Evolutionary conservation across 2,329 filamentous ascomycete species (phyloP).

Genomic region (Annulohypoxylon truncatum): DNA sequence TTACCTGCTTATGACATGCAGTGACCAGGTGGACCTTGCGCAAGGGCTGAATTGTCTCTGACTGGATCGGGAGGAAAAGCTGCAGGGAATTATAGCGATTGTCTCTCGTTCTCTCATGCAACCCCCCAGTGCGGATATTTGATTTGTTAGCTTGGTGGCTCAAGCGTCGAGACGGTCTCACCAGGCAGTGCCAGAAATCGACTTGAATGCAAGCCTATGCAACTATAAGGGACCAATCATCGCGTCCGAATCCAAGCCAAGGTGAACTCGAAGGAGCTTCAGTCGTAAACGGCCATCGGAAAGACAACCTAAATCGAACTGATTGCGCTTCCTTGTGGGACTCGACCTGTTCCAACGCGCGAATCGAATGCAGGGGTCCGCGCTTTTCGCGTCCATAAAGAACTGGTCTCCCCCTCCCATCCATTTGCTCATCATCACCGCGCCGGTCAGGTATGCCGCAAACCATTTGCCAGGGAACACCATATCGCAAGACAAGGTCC

Average conservation of each 20-base stretch:
- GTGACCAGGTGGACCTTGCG: conserved; percentile 25
- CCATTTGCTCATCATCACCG: conserved; percentile 25
- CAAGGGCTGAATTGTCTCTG: conserved; percentile 31
- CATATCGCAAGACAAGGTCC: conserved; percentile 25
- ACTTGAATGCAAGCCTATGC: conserved; percentile 33
- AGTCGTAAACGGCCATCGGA: conserved; percentile 26
- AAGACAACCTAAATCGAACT: conserved; percentile 23
- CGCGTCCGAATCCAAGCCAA: conserved; percentile 44
- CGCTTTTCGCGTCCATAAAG: conserved; percentile 48
- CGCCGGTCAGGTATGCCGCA: conserved; percentile 21
- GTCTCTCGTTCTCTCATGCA: conserved; percentile 38
- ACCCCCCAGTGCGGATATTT: conserved; percentile 26
- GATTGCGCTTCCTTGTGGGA: conserved; percentile 33
- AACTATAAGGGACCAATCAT: conserved; percentile 44
- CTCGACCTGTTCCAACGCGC: conserved; percentile 47
- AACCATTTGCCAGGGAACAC: conserved; percentile 32
- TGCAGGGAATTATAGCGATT: conserved; percentile 37
- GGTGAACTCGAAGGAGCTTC: conserved; percentile 22
- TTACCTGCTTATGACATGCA: conserved; percentile 29
- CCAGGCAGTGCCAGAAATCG: conserved; percentile 21
- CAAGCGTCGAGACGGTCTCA: conserved; percentile 40
- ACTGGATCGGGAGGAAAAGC: conserved; percentile 37
- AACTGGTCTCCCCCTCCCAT: conserved; percentile 32
- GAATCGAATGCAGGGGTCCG: conserved; percentile 42
- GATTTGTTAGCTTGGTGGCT: conserved; percentile 33